phyloP scores from a whole-genome alignment of 768 basidiomycete species.

The Tricholoma sp. region DNA sequence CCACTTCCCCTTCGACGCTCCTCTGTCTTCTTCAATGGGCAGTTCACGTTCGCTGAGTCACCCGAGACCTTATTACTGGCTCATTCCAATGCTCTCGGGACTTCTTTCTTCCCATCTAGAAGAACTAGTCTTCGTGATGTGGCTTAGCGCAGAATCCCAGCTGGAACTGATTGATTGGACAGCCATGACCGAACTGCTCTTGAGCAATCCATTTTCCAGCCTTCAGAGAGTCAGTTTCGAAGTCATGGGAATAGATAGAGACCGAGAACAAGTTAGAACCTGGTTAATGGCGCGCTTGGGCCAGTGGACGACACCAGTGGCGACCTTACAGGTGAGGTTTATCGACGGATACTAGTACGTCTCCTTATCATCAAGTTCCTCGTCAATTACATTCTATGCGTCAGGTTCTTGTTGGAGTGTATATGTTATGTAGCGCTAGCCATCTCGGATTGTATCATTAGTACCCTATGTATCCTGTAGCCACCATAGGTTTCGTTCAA shows the following conservation, averaged over 20 bases:
- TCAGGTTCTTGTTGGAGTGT: no score
- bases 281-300: constrained; percentile 25
- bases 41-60: constrained; percentile 2
- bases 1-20: constrained; percentile 20
- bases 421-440: neutral
- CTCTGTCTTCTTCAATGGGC: neutral
- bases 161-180: constrained; percentile 29
- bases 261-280: constrained; percentile 16
- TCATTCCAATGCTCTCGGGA: constrained; percentile 22
- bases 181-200: constrained; percentile 18
- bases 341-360: neutral
- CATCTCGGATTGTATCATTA: neutral
- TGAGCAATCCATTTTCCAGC: constrained; percentile 4
- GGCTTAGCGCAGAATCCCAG: constrained; percentile 29
- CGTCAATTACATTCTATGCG: neutral
- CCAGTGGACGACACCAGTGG: neutral
- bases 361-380: neutral
- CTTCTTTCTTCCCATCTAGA: constrained; percentile 16
- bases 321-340: constrained; percentile 1
- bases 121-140: constrained; percentile 24
- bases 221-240: constrained; percentile 18
- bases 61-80: constrained; percentile 18
- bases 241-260: constrained; percentile 28
- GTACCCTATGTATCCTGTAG: neutral
- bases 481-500: no score